phyloP scores from a whole-genome alignment of 2,329 filamentous ascomycete species.

The Neurospora sp. region DNA sequence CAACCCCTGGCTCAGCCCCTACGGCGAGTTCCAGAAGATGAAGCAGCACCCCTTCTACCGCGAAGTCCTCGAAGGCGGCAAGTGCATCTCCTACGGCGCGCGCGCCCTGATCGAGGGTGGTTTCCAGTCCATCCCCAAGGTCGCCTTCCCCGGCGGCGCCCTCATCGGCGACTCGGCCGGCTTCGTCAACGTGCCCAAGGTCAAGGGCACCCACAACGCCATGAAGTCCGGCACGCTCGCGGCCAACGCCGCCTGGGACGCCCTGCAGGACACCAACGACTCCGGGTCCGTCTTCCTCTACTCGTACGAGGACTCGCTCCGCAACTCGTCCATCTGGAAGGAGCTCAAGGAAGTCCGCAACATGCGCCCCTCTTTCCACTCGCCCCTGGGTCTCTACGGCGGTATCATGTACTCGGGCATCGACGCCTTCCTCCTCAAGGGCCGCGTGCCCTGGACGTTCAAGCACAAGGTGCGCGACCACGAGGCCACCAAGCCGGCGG shows the following conservation, averaged over 20 bases:
- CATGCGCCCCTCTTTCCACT: slow-evolving; percentile 93
- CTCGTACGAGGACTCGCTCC: slow-evolving; percentile 83
- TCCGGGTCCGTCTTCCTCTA: slow-evolving; percentile 78
- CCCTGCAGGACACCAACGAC: slow-evolving; percentile 46
- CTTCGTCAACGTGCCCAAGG: slow-evolving; percentile 95
- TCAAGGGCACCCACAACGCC: slow-evolving; percentile 95
- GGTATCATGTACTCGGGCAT: slow-evolving; percentile 88
- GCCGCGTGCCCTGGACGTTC: slow-evolving; percentile 82
- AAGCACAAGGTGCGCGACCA: slow-evolving; percentile 74
- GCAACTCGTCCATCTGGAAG: slow-evolving; percentile 82
- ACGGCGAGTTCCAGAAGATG: slow-evolving; percentile 95
- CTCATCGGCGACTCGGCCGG: slow-evolving; percentile 94
- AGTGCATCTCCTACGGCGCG: slow-evolving; percentile 94
- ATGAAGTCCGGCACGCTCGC: slow-evolving; percentile 98
- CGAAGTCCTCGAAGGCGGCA: slow-evolving; percentile 82
- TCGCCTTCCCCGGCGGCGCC: slow-evolving; percentile 89
- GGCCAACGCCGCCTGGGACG: slow-evolving; percentile 78
- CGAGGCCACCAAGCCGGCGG: slow-evolving; percentile 68
- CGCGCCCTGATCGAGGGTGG: slow-evolving; percentile 88
- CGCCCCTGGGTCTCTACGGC: slow-evolving; percentile 75
- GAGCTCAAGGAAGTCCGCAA: slow-evolving; percentile 93
- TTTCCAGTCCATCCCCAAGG: slow-evolving; percentile 95
- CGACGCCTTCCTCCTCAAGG: slow-evolving; percentile 79
- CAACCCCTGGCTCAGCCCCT: slow-evolving; percentile 94
- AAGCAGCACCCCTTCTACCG: slow-evolving; percentile 94